These are phyloP conservation scores for Psilocybe azurescens DNA, from an alignment of 768 basidiomycete genomes.

Conservation along the genomic window DNA sequence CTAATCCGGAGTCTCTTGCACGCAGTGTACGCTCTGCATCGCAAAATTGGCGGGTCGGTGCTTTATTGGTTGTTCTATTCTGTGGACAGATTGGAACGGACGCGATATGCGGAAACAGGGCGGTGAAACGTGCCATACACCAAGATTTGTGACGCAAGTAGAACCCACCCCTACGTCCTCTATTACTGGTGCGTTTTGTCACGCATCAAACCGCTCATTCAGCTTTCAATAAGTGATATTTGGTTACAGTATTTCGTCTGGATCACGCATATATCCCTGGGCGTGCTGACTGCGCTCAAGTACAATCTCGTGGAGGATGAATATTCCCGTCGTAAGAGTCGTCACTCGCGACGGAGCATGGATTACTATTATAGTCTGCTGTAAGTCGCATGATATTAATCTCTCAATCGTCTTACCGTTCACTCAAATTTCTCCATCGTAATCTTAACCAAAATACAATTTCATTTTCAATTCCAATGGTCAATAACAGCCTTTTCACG, in stretches of 20 bases:
- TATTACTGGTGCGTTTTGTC: slow-evolving; percentile 12
- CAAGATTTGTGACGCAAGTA: slow-evolving; percentile 8
- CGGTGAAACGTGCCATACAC: slow-evolving; percentile 11
- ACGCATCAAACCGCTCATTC: neutral
- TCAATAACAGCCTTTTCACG: slow-evolving; percentile 10
- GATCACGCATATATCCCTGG: slow-evolving; percentile 16
- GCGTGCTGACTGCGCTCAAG: slow-evolving; percentile 1
- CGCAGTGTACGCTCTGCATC: slow-evolving; percentile 18
- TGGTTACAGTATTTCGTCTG: slow-evolving; percentile 12
- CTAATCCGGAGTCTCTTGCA: neutral
- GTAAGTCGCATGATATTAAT: neutral
- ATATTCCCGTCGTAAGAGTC: slow-evolving; percentile 12
- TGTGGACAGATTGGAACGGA: slow-evolving; percentile 4
- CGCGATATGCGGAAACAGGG: neutral
- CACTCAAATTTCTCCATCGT: too few species aligned
- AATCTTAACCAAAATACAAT: too few species aligned
- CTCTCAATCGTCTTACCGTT: neutral
- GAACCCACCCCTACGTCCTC: slow-evolving; percentile 5
- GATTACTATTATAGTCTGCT: slow-evolving; percentile 10
- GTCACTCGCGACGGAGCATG: slow-evolving; percentile 17
- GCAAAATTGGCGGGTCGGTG: slow-evolving; percentile 7
- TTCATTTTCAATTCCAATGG: too few species aligned
- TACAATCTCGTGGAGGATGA: slow-evolving; percentile 1
- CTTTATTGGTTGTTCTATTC: slow-evolving; percentile 6
- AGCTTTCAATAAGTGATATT: neutral